Evolutionary conservation across 345 rosid species (phyloP), one percentile per base, ranked within the genome.

Genomic region (Hirschfeldia incana): DNA sequence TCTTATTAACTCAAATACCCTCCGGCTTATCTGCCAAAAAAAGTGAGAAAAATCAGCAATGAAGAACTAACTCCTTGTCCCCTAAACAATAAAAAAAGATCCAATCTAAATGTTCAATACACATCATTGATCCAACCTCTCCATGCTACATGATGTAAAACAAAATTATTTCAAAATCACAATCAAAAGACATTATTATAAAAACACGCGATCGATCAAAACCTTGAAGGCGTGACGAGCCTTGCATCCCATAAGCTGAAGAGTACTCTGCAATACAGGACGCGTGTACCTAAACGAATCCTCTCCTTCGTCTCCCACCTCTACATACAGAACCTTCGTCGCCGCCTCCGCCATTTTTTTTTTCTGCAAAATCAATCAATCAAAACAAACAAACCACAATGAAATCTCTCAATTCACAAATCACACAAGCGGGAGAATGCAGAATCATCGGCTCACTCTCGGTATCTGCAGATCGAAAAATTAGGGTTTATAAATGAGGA

Each of bases 171-270:
- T 13, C 1, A 42, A 46, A 30, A 11, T 26, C 66, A 44, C 8
- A 53, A 17, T 58, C 60, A 29, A 29, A 29, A 29, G 4, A 59
- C 33, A 58, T 42, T 67, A 9, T 0, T 2, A 16, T 11, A 33
- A n/a, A 4, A 49, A 4, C 33, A 27, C 36, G 65, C 13, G 5
- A 79, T 29, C 4, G 32, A 4, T 2, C 69, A 34, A 96, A 34
- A 96, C 99, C 97, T 96, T 96, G 80, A 92, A 96, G 66, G 98
- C 99, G 69, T 96, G 99, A 46, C 99, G 93, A 11, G 99, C 84
- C 62, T 96, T 96, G 84, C 99, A 96, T 62, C 99, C 99, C 95
- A 96, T 96, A 76, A 96, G 92, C 81, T 93, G 99, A 74, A 96
- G 93, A 81, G 98, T 88, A 59, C 97, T 90, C 85, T 93, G 99